Base-by-base conservation (phyloP, 1,139 yeast species). In the Suhomyces guaymorum region DNA sequence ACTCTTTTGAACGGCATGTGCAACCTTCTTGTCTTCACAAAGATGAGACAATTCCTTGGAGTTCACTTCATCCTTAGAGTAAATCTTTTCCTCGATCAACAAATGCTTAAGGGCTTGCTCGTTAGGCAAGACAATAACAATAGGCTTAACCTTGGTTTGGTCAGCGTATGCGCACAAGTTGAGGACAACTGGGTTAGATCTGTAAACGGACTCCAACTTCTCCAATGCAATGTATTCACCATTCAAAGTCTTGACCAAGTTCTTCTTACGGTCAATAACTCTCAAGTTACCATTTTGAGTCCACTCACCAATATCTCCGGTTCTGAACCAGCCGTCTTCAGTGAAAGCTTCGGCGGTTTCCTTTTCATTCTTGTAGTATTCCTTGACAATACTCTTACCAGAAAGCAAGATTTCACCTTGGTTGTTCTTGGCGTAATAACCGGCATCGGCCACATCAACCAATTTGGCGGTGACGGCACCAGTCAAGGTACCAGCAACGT, bases 241-340 rank as follows among this genome's bases (percentile, higher is more conserved):
- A 57, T 92, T 90, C 55, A 79, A 72, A 14, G 98, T 94, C 75
- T 94, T 94, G 52, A 94, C 95, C 62, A 94, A 73, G 61, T 94
- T 94, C 81, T 94, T 94, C 72, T 81, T 86, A 63, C 99, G 86
- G 67, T 94, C 99, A 60, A 94, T 85, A 47, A 94, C 73, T 55
- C 74, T 79, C 55, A 94, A 70, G 41, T 80, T 80, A 49, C 98
- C 98, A 47, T 72, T 74, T 15, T 79, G 47, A 28, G 92, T 76
- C 95, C 96, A 89, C 68, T 88, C 92, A 55, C 92, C 97, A 61
- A 94, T 88, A 63, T 94, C 99, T 61, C 99, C 99, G 28, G 98
- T 92, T 58, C 72, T 77, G 71, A 94, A 94, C 97, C 97, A 94
- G 19, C 92, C 95, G 47, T 71, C 73, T 46, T 89, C 96, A 30